Conservation (phyloP, 2,329 filamentous ascomycete genomes). For the Sarocladiaceae sp. region DNA sequence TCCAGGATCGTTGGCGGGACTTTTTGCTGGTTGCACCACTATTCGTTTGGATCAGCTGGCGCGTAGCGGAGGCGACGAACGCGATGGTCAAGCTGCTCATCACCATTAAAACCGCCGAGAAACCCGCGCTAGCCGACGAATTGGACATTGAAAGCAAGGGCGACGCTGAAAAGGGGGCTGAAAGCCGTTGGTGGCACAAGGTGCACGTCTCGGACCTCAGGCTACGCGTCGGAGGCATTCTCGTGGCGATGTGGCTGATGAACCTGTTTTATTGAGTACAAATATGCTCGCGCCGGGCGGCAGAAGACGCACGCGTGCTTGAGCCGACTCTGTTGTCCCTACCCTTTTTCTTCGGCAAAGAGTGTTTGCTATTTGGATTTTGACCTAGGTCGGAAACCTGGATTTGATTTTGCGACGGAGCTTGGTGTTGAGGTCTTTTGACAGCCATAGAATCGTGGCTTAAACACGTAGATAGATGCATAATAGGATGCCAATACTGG, state of each 20-base stretch:
- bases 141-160: conserved; percentile 18
- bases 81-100: conserved; percentile 20
- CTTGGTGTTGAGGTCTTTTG: background rate
- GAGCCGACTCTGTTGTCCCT: too few relatives aligned
- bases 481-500: too few relatives aligned
- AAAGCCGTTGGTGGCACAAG: background rate
- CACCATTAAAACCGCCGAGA: conserved; percentile 6
- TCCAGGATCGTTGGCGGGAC: conserved; percentile 21
- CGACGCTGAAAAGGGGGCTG: background rate
- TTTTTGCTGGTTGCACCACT: conserved; percentile 21
- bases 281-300: too few relatives aligned
- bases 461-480: too few relatives aligned
- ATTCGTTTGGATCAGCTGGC: conserved; percentile 24
- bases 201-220: background rate
- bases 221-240: background rate
- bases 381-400: background rate
- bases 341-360: too few relatives aligned
- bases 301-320: too few relatives aligned
- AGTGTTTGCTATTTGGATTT: background rate
- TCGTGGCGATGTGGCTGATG: conserved; percentile 5
- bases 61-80: conserved; percentile 20
- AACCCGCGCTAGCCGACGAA: conserved; percentile 12
- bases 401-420: conserved; percentile 2
- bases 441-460: too few relatives aligned
- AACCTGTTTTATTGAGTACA: too few relatives aligned